Evolutionary conservation across 129 eudicot species (phyloP), one percentile per base, ranked within the genome.

Genomic region (Lactuca sativa): DNA sequence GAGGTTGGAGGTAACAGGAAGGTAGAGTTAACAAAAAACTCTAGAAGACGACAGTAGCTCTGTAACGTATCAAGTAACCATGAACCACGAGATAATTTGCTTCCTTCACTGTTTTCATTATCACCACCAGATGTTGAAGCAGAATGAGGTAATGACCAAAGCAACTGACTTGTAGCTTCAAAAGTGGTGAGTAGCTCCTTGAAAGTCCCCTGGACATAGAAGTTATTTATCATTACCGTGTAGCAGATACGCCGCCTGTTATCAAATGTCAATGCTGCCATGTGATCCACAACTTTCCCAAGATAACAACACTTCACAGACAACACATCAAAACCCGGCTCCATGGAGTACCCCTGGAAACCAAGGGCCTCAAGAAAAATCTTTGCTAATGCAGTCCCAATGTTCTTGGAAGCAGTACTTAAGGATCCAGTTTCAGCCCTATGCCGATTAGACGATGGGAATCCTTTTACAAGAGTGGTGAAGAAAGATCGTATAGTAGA

Each of bases 161-260:
- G 71, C 82, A 93, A 79, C 77, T 93, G 97, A 81, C 99, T 93
- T 30, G 99, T 93, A 62, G 99, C 99, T 80, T 89, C 99, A 83
- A 93, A 93, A 57, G 99, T 93, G 56, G 90, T 93, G 48, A 93
- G 91, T 49, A 93, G 81, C 79, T 93, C 97, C 77, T 87, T 93
- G 47, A 93, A 93, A 38, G 99, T 86, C 66, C 99, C 99, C 66
- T 91, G 87, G 55, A 87, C 99, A 80, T 93, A 93, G 33, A 93
- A 90, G 78, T 89, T 87, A 77, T 93, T 93, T 51, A 93, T 66
- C 95, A 93, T 89, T 48, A 79, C 78, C 58, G 97, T 77, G 77
- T 83, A 78, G 75, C 95, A 89, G 55, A 84, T 80, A 9, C 95
- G 92, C 14, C 97, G 86, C 75, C 97, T 87, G 59, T 75, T 78